phyloP scores from a whole-genome alignment of 352 stramenopile species.

The Phytophthora pisi region DNA sequence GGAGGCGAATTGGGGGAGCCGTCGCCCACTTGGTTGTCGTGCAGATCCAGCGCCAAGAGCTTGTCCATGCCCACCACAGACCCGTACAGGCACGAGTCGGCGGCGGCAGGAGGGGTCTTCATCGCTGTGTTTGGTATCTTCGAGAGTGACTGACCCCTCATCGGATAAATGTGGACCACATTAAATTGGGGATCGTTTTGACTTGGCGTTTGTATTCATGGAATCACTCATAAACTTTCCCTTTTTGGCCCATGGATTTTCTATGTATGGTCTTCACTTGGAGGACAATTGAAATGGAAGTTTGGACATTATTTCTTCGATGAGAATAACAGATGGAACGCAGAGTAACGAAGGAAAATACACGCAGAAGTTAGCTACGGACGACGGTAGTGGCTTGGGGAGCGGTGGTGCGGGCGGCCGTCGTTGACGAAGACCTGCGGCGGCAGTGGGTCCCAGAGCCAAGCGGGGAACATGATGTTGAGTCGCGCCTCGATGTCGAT shows the following conservation, averaged over 20 bases:
- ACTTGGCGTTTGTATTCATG: too few relatives aligned
- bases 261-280: neutral
- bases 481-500: constrained; percentile 10
- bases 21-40: constrained; percentile 24
- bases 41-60: constrained; percentile 27
- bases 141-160: neutral
- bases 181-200: too few relatives aligned
- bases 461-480: constrained; percentile 24
- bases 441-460: constrained; percentile 14
- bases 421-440: constrained; percentile 17
- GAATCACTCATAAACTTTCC: too few relatives aligned
- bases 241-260: neutral
- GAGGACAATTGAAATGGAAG: neutral
- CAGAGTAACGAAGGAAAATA: neutral
- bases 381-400: neutral
- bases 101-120: constrained; percentile 14
- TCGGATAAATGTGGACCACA: neutral
- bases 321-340: neutral
- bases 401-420: neutral
- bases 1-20: neutral
- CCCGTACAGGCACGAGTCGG: constrained; percentile 49
- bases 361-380: neutral
- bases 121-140: constrained; percentile 8
- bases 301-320: constrained; percentile 10
- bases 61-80: constrained; percentile 46